Evolutionary conservation across 2,329 filamentous ascomycete species (phyloP).

Genomic region (Aspergillus sergii): DNA sequence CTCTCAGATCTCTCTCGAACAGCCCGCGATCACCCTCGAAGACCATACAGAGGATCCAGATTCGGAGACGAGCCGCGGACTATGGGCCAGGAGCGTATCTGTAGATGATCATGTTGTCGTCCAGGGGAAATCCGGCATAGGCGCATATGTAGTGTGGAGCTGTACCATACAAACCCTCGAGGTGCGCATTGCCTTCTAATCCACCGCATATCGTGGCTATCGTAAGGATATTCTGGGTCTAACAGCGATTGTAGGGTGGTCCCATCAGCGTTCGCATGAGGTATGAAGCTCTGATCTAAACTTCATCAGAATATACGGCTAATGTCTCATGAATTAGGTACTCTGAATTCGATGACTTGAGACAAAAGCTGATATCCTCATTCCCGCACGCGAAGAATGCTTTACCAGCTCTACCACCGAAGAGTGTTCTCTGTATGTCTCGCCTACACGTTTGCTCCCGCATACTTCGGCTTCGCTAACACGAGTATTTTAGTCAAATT

Average conservation of each 20-base stretch:
- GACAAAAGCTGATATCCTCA: constrained; percentile 70
- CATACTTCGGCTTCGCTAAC: constrained; percentile 11
- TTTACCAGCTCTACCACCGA: constrained; percentile 88
- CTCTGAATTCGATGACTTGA: constrained; percentile 88
- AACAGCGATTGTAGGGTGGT: constrained; percentile 49
- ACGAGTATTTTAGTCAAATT: constrained; percentile 60
- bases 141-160: constrained; percentile 96
- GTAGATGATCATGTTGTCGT: constrained; percentile 66
- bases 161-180: constrained; percentile 83
- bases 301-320: not conserved
- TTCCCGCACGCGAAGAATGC: constrained; percentile 83
- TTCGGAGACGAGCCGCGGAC: constrained; percentile 58
- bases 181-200: constrained; percentile 53
- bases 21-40: constrained; percentile 60
- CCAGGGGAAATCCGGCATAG: constrained; percentile 61
- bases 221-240: constrained; percentile 12
- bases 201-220: not conserved
- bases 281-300: constrained; percentile 34
- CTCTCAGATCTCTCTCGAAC: constrained; percentile 42
- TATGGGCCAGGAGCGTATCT: constrained; percentile 65
- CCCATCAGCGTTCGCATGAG: constrained; percentile 63
- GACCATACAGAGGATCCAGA: constrained; percentile 64
- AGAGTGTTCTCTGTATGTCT: constrained; percentile 78
- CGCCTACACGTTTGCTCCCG: not conserved
- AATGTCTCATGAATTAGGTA: constrained; percentile 58